A percentile compares a stretch with the other conserved stretches of the same genome.
These are phyloP conservation scores for Alternaria panax DNA, from an alignment of 2,329 filamentous ascomycete genomes.

Conservation along the genomic window DNA sequence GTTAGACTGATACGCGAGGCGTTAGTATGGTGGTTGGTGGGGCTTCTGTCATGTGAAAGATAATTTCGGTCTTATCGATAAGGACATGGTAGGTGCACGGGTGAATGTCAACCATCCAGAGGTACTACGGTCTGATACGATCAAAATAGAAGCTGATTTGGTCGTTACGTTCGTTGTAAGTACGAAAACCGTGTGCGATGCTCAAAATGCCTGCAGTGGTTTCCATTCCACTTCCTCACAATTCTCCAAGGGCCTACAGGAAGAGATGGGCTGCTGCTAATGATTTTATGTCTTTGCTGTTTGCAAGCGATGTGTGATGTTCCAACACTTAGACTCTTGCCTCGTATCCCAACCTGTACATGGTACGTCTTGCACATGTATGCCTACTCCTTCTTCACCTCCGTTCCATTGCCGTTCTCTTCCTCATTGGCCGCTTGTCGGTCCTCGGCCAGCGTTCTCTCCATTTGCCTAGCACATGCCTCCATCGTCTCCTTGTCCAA, in stretches of 20 bases:
- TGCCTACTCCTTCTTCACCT: conserved; percentile 17
- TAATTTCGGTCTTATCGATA: conserved; percentile 38
- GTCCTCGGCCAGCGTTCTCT: conserved; percentile 32
- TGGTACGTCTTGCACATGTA: not conserved
- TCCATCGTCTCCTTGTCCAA: conserved; percentile 40
- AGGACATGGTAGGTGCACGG: conserved; percentile 18
- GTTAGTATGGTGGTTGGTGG: not conserved
- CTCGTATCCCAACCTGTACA: not conserved
- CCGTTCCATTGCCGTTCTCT: conserved; percentile 13
- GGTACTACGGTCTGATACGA: not conserved
- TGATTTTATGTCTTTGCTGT: not conserved
- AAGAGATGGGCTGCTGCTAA: not conserved
- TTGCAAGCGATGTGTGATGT: not conserved
- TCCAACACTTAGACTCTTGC: not conserved
- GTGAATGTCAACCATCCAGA: conserved; percentile 16
- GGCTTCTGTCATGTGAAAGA: conserved; percentile 17
- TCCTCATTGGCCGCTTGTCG: conserved; percentile 15
- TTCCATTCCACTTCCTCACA: not conserved
- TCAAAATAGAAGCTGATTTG: not conserved
- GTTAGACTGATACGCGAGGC: not conserved
- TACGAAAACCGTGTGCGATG: not conserved
- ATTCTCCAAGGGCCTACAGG: not conserved
- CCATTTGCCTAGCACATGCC: conserved; percentile 37
- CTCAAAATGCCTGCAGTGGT: no score
- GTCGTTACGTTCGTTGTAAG: not conserved